These are phyloP conservation scores for Teratosphaeria nubilosa DNA, from an alignment of 2,329 filamentous ascomycete species.

Conservation along the genomic window DNA sequence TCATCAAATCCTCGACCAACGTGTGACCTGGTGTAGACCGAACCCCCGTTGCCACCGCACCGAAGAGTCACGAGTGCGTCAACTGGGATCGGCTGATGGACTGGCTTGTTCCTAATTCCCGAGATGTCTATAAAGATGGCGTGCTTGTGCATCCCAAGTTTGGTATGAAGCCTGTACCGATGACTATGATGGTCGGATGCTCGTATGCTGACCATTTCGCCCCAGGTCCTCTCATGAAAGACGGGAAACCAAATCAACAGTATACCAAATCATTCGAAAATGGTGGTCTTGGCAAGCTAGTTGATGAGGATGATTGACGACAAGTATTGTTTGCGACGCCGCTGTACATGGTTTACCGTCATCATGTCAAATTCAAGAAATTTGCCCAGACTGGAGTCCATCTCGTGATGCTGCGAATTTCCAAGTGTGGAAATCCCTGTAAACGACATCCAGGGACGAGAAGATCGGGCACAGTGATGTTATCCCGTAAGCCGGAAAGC, in stretches of 20 bases:
- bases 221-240: background rate
- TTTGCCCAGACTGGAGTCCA: too few relatives aligned
- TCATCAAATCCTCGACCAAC: too few relatives aligned
- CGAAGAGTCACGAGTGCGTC: background rate
- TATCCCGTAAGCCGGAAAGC: too few relatives aligned
- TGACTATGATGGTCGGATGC: background rate
- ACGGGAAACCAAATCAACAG: background rate
- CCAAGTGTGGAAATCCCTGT: too few relatives aligned
- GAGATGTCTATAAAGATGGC: background rate
- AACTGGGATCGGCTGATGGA: background rate
- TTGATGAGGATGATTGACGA: background rate
- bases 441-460: too few relatives aligned
- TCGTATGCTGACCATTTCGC: background rate
- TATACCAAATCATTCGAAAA: background rate
- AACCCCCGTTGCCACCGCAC: too few relatives aligned
- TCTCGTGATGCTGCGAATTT: too few relatives aligned
- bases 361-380: too few relatives aligned
- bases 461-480: too few relatives aligned
- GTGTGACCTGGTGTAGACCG: too few relatives aligned
- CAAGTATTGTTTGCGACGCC: too few relatives aligned
- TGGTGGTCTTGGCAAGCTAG: background rate
- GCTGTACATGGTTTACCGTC: too few relatives aligned
- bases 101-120: background rate
- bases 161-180: background rate
- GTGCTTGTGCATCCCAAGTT: background rate